Conservation (phyloP, 1,284 basidiomycete species). For the Cryptococcus sp. region DNA sequence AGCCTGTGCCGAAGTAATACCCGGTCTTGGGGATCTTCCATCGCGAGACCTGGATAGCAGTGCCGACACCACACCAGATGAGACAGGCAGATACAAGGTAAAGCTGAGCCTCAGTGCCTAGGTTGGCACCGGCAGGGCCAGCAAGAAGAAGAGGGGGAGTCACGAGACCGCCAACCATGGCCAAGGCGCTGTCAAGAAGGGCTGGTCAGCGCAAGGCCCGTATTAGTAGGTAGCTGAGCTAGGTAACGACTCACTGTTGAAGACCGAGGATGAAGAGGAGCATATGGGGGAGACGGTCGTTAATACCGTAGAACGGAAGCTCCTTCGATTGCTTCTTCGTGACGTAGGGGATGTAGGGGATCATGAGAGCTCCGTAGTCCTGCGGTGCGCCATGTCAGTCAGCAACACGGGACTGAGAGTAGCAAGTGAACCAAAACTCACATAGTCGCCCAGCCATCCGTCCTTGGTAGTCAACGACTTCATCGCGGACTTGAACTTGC, state of each 20-base stretch:
- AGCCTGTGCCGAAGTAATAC: conserved; percentile 34
- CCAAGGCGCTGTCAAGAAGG: conserved; percentile 19
- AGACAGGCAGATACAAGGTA: conserved; percentile 37
- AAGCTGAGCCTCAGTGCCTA: conserved; percentile 24
- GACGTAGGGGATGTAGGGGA: conserved; percentile 33
- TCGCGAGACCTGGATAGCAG: conserved; percentile 30
- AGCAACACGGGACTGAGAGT: not conserved
- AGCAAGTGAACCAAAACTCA: conserved; percentile 6
- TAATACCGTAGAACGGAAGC: conserved; percentile 34
- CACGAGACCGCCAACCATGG: conserved; percentile 36
- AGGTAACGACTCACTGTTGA: conserved; percentile 25
- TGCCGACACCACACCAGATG: conserved; percentile 34
- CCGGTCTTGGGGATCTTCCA: conserved; percentile 20
- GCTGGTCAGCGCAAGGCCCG: not conserved
- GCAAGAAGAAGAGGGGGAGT: conserved; percentile 32
- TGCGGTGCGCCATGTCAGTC: not conserved
- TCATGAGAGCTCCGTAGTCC: conserved; percentile 32
- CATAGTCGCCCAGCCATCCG: conserved; percentile 35
- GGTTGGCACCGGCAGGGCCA: conserved; percentile 27
- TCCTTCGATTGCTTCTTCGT: conserved; percentile 25
- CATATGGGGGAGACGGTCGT: conserved; percentile 30
- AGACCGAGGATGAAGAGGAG: conserved; percentile 34
- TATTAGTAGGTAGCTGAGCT: too few species aligned
- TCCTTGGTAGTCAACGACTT: conserved; percentile 23
- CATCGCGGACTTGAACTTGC: conserved; percentile 8